Evolutionary conservation across 495 filamentous ascomycete genomes (phyloP), one percentile per base, ranked within the genome.

Genomic region (Aspergillus heteromorphus): DNA sequence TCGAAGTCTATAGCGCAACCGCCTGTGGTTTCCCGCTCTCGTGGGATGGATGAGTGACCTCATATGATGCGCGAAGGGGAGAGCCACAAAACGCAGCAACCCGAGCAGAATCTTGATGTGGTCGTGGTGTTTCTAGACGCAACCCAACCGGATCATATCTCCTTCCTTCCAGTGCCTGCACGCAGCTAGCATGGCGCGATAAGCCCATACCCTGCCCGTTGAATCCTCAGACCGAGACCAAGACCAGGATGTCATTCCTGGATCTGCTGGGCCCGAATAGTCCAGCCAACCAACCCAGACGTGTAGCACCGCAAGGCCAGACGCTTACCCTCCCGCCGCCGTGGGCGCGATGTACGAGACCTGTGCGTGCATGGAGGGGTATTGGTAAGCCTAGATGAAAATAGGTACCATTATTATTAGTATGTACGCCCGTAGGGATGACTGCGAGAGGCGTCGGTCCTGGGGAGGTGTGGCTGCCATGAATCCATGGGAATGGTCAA

Each of bases 401-500:
- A 38, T 38, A 38, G 34, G 34, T 38, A 38, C 34, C 34, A 38
- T 38, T 1, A 38, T 27, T 7, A 27, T 38, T 1, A 38, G 3
- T 7, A 27, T 34, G 47, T 43, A 51, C 31, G 34, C n/a, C 18
- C 23, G 51, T 36, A 41, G 29, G 30, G 34, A 48, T 23, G 51
- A 42, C 40, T 41, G 45, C 42, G 50, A 21, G 20, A 21, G 27
- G 45, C 40, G 54, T n/a, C n/a, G 45, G 51, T 45, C 54, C 50
- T 47, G 42, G 53, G 56, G n/a, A n/a, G 49, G 60, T 43, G 42
- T 47, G 43, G 13, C 55, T 58, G 52, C 55, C 49, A 55, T 45
- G 40, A 52, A 48, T 56, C 58, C 58, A 59, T 59, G 62, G 54
- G 29, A 58, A 55, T 36, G 52, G 30, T 36, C 45, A 45, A 58